phyloP scores from a whole-genome alignment of 805 yeast genomes.

The Candida patagonica region DNA sequence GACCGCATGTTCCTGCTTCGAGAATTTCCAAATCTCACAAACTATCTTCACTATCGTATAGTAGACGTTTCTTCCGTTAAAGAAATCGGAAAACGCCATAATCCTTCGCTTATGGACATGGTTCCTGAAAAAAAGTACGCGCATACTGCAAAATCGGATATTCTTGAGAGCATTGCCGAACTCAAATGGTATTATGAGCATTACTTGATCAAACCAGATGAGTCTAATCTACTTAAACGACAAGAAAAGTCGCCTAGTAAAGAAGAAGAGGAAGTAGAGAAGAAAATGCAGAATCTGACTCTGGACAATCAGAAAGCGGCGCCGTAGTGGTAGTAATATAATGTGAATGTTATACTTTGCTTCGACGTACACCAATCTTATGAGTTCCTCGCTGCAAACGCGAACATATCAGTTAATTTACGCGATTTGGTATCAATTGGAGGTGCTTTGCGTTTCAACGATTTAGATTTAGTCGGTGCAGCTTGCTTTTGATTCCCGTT shows the following conservation, averaged over 20 bases:
- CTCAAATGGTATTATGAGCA: constrained; percentile 65
- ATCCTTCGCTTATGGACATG: constrained; percentile 46
- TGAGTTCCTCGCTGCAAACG: too few relatives aligned
- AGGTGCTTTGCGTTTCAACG: constrained; percentile 13
- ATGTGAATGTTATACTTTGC: not conserved
- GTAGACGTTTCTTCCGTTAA: constrained; percentile 83
- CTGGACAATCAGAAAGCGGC: not conserved
- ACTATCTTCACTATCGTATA: constrained; percentile 60
- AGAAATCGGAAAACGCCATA: constrained; percentile 75
- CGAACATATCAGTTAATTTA: constrained; percentile 27
- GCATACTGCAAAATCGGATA: constrained; percentile 88
- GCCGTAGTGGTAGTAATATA: not conserved
- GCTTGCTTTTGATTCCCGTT: constrained; percentile 3
- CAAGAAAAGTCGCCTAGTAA: not conserved
- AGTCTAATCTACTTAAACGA: not conserved
- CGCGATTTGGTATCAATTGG: constrained; percentile 18
- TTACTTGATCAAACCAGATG: constrained; percentile 33
- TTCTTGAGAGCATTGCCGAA: constrained; percentile 79
- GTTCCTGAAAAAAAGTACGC: constrained; percentile 56
- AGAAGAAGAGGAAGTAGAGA: not conserved
- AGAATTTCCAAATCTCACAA: constrained; percentile 66
- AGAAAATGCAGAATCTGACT: not conserved
- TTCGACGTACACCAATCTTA: too few relatives aligned
- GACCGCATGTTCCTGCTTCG: constrained; percentile 76
- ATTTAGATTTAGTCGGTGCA: constrained; percentile 1